Evolutionary conservation across 352 stramenopile species (phyloP).

Genomic region (Phytophthora sansomeana): DNA sequence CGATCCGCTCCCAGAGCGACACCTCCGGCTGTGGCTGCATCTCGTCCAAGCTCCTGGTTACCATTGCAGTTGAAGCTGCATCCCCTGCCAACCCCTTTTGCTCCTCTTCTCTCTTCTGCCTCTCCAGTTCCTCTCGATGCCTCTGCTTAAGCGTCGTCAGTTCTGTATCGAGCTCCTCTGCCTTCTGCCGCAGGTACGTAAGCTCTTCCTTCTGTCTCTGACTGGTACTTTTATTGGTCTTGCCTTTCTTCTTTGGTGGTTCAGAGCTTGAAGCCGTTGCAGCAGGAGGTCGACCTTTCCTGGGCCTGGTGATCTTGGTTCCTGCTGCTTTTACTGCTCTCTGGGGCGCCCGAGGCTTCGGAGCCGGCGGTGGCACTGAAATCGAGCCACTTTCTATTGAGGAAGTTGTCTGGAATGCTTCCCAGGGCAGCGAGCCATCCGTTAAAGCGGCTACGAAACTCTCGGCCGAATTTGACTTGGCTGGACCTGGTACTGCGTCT

Average conservation of each 20-base stretch:
- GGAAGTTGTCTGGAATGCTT: not conserved
- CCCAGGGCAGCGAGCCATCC: constrained; percentile 9
- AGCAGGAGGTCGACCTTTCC: constrained; percentile 24
- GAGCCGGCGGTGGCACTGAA: not conserved
- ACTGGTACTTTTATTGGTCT: constrained; percentile 48
- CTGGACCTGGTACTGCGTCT: constrained; percentile 6
- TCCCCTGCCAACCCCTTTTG: constrained; percentile 4
- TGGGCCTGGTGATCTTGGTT: constrained; percentile 9
- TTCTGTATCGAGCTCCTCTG: constrained; percentile 33
- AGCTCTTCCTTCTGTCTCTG: constrained; percentile 52
- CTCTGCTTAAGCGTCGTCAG: constrained; percentile 28
- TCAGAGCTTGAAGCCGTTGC: too few relatives aligned
- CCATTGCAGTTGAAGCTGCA: constrained; percentile 4
- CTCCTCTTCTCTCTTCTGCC: constrained; percentile 22
- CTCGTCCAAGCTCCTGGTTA: constrained; percentile 5
- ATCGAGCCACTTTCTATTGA: not conserved
- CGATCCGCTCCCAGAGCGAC: constrained; percentile 51
- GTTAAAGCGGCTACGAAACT: constrained; percentile 23
- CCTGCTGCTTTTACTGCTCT: constrained; percentile 2
- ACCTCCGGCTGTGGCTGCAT: constrained; percentile 16
- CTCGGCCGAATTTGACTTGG: not conserved
- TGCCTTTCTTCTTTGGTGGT: constrained; percentile 37
- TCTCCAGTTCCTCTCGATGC: constrained; percentile 30
- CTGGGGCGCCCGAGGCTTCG: constrained; percentile 1
- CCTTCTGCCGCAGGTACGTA: constrained; percentile 36